These are phyloP conservation scores for Torulaspora delbrueckii DNA, from an alignment of 805 yeast genomes.

Conservation along the genomic window DNA sequence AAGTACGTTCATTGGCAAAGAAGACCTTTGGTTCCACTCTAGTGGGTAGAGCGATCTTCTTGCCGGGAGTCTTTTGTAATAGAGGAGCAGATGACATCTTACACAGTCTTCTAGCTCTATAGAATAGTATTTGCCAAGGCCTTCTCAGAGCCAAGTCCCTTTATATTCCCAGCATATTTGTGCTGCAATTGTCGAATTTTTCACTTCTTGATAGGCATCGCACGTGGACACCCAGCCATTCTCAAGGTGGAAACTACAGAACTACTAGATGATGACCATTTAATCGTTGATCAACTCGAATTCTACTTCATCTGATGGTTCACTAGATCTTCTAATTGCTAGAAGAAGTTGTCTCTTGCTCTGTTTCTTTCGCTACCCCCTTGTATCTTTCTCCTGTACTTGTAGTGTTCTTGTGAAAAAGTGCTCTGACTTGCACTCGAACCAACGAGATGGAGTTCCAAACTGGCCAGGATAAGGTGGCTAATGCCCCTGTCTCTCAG, in stretches of 20 bases:
- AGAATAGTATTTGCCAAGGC: neutral
- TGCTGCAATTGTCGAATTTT: neutral
- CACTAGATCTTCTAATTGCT: neutral
- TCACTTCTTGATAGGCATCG: neutral
- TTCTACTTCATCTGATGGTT: neutral
- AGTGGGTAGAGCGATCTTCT: slow-evolving; percentile 95
- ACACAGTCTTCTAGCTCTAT: neutral
- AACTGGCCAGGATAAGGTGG: slow-evolving; percentile 15
- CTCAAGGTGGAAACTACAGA: neutral
- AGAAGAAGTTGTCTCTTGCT: too few species aligned
- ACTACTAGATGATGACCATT: too few species aligned
- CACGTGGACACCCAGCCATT: slow-evolving; percentile 6
- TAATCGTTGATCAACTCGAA: neutral
- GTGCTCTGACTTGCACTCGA: neutral
- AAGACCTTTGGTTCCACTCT: slow-evolving; percentile 98
- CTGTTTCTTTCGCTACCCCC: neutral
- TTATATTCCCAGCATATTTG: neutral
- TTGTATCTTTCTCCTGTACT: neutral
- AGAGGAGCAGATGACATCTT: slow-evolving; percentile 62
- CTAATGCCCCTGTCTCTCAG: slow-evolving; percentile 21
- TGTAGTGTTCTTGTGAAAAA: neutral
- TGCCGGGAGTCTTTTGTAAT: slow-evolving; percentile 70
- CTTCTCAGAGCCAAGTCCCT: slow-evolving; percentile 3
- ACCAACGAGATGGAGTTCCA: slow-evolving; percentile 11
- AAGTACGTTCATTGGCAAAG: slow-evolving; percentile 98